Conservation (phyloP, 2,329 filamentous ascomycete genomes). For the Colletotrichum sp. region DNA sequence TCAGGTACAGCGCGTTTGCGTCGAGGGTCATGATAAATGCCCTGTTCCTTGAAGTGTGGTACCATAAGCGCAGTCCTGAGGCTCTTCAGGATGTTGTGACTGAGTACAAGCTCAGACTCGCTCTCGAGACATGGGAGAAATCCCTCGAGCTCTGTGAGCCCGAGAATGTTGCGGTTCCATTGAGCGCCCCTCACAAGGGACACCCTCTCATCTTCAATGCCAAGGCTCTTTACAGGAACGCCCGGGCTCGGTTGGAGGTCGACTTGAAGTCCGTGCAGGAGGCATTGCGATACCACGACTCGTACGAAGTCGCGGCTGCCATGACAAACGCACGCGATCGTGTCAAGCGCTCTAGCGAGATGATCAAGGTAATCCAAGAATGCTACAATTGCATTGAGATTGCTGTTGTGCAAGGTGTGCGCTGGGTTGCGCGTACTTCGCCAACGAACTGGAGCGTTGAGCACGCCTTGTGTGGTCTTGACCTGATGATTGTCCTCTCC, state of each 20-base stretch:
- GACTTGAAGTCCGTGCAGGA: slow-evolving; percentile 96
- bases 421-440: slow-evolving; percentile 97
- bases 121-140: slow-evolving; percentile 98
- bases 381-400: slow-evolving; percentile 99
- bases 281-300: slow-evolving; percentile 94
- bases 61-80: slow-evolving; percentile 98
- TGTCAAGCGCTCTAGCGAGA: slow-evolving; percentile 93
- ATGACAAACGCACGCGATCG: slow-evolving; percentile 95
- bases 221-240: slow-evolving; percentile 95
- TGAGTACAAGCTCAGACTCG: slow-evolving; percentile 95
- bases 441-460: slow-evolving; percentile 99
- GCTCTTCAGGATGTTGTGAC: slow-evolving; percentile 96
- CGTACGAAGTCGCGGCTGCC: slow-evolving; percentile 93
- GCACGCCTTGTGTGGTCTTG: slow-evolving; percentile 93
- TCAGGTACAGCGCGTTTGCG: slow-evolving; percentile 94
- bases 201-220: slow-evolving; percentile 98
- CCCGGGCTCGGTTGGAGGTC: slow-evolving; percentile 88
- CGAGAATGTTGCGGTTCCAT: slow-evolving; percentile 84
- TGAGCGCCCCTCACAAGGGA: slow-evolving; percentile 93
- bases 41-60: slow-evolving; percentile 97
- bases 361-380: slow-evolving; percentile 98
- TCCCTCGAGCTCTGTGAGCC: slow-evolving; percentile 93
- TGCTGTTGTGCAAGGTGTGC: slow-evolving; percentile 89
- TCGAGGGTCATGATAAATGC: slow-evolving; percentile 99
- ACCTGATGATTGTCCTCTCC: slow-evolving; percentile 96